Evolutionary conservation across 345 rosid species (phyloP).

Genomic region (Euphorbia tirucalli): DNA sequence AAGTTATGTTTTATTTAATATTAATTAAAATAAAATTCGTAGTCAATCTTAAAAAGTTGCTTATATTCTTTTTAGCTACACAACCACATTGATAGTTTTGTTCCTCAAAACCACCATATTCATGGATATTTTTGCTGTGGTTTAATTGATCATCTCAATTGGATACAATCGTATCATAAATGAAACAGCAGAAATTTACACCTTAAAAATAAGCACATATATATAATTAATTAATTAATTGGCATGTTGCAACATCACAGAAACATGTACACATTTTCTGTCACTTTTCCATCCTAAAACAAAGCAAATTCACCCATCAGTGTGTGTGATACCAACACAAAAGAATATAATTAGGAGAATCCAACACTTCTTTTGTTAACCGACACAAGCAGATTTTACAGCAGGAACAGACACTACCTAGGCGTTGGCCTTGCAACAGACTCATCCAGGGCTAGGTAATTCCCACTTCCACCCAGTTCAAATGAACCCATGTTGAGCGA

Average conservation of each 20-base stretch:
- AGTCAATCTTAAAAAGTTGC: too few species aligned
- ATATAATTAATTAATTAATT: slow-evolving; percentile 6
- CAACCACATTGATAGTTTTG: background rate
- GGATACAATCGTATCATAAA: background rate
- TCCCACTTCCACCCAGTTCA: slow-evolving; percentile 54
- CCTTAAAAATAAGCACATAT: background rate
- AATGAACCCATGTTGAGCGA: slow-evolving; percentile 51
- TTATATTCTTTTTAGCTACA: too few species aligned
- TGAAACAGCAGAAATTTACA: background rate
- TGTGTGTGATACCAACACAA: slow-evolving; percentile 15
- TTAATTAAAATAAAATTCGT: too few species aligned
- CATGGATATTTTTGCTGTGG: too few species aligned
- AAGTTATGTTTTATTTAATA: too few species aligned
- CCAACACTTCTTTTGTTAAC: background rate
- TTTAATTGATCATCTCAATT: too few species aligned
- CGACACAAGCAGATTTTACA: slow-evolving; percentile 6
- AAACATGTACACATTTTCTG: slow-evolving; percentile 8
- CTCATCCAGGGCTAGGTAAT: slow-evolving; percentile 56
- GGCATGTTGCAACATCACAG: background rate
- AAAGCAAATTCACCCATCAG: slow-evolving; percentile 1
- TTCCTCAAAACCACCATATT: background rate
- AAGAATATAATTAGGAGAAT: background rate
- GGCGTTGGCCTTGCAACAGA: slow-evolving; percentile 61
- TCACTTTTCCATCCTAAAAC: background rate
- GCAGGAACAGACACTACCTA: slow-evolving; percentile 38